Base-by-base conservation (phyloP, 495 filamentous ascomycete species). In the Penicillium diatomitis region DNA sequence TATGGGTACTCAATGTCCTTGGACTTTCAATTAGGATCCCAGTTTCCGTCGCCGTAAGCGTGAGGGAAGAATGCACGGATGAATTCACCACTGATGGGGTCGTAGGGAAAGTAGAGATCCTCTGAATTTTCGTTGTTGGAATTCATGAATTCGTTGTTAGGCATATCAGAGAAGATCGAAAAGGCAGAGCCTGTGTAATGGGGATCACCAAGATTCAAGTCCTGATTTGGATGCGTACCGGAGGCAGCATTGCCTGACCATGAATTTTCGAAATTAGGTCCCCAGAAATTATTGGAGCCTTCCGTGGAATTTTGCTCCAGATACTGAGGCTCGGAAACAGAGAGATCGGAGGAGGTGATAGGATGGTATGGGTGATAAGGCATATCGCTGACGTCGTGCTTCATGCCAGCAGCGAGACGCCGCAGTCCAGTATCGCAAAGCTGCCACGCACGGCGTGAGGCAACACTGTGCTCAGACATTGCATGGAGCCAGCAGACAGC, bases 371-470 rank as follows among this genome's bases (percentile, higher is more conserved):
- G 49, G 20, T 52, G 42, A 0, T 51, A 41, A 12, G 71, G 69
- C 42, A 74, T 60, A 41, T 74, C 71, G 47, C 52, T 60, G 34
- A 69, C 38, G 30, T 74, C 68, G 47, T 66, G 65, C 31, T 67
- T 60, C 66, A 72, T 70, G n/a, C 69, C 71, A 6, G 44, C 39
- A 29, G 69, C 58, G 9, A 74, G 65, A 12, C 66, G 66, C 10
- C 71, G 68, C 30, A 74, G 55, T 44, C 63, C 60, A 8, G 61
- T 50, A 45, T 76, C 70, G 47, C 77, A 80, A n/a, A 83, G 66
- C 27, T 75, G 67, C 70, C 75, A 83, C 32, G 78, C 79, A 44
- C 80, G 76, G 46, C 72, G 61, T 2, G 79, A 79, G 8, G 74
- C 70, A 35, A 79, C 62, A 46, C 76, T 77, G n/a, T 69, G 64